Percentiles rank a stretch among this genome's conserved stretches.
Evolutionary conservation across 2,329 filamentous ascomycete species (phyloP).

Genomic region (Coniochaeta ligniaria): DNA sequence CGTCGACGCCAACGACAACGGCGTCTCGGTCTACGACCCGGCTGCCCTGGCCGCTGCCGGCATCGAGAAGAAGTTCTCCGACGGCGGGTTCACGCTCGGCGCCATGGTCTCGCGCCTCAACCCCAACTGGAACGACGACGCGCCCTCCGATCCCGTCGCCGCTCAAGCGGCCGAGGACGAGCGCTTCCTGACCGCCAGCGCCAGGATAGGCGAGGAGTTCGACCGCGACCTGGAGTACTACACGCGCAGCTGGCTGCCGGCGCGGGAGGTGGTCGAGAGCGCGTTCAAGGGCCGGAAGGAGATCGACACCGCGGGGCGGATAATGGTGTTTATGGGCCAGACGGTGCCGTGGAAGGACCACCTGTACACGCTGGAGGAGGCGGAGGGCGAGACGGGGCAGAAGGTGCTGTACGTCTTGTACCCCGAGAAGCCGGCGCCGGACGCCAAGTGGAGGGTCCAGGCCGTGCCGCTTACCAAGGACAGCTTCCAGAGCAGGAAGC

Average conservation of each 20-base stretch:
- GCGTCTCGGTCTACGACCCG: constrained; percentile 75
- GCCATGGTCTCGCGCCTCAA: constrained; percentile 78
- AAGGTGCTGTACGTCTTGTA: constrained; percentile 85
- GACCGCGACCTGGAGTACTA: constrained; percentile 72
- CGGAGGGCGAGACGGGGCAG: constrained; percentile 33
- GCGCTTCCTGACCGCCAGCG: constrained; percentile 70
- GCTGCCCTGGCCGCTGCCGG: constrained; percentile 60
- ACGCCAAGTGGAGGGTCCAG: constrained; percentile 88
- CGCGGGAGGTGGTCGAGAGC: constrained; percentile 67
- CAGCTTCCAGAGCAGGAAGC: constrained; percentile 87
- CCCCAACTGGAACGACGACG: constrained; percentile 67
- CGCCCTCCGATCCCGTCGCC: constrained; percentile 41
- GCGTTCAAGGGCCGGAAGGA: constrained; percentile 65
- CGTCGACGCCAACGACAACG: constrained; percentile 96
- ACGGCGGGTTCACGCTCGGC: constrained; percentile 77
- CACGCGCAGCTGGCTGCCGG: constrained; percentile 75
- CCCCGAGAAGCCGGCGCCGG: constrained; percentile 69
- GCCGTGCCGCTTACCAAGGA: constrained; percentile 78
- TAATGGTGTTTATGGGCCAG: constrained; percentile 71
- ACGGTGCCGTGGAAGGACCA: constrained; percentile 96
- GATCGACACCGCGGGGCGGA: constrained; percentile 66
- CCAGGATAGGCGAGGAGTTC: constrained; percentile 86
- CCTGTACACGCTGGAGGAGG: constrained; percentile 76
- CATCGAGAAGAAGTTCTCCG: constrained; percentile 74
- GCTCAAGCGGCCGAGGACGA: constrained; percentile 72